Evolutionary conservation across 1,284 basidiomycete species (phyloP), one percentile per base, ranked within the genome.

Genomic region (Macrocystidia cucumis): DNA sequence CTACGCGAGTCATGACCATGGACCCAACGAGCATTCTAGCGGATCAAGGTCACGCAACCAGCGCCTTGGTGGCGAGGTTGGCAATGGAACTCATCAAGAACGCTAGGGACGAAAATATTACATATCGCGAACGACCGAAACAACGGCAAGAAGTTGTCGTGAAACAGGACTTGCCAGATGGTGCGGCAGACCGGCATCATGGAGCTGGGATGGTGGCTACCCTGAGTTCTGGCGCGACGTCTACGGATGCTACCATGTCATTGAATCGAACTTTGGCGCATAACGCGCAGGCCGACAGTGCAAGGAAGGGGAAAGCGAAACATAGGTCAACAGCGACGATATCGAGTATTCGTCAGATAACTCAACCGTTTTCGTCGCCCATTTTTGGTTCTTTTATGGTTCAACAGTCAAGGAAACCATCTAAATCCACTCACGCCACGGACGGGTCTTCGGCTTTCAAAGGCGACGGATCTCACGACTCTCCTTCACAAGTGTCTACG

Each of bases 1-100:
- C 86, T 0, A 90, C 83, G n/a, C 77, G 91, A 1, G 82, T 93
- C 23, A 86, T 93, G 78, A 88, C 86, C 0, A 70, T 78, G 2
- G 88, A 89, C 46, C 74, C 87, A 0, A 62, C 69, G 8, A 88
- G 85, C 41, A 76, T 92, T 35, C 69, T 92, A 2, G 63, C 72
- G 1, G 78, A 85, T 46, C 67, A 76, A 35, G 79, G 78, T 0
- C 65, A 59, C 4, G 80, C 80, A 9, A 74, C 79, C 0, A 68
- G 74, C 11, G 61, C 70, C 0, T 60, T 84, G 8, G 63, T 92
- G 17, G 72, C 74, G 0, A 59, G 59, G 27, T 66, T 90, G 3
- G 88, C 91, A 0, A 66, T 86, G 42, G 67, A 74, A 20, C 71
- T 93, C 3, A 74, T 93, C 13, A 67, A 65, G 37, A 78, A 74